These are phyloP conservation scores for Ophiocordyceps camponoti-rufipedis DNA, from an alignment of 2,329 filamentous ascomycete genomes.

Conservation along the genomic window DNA sequence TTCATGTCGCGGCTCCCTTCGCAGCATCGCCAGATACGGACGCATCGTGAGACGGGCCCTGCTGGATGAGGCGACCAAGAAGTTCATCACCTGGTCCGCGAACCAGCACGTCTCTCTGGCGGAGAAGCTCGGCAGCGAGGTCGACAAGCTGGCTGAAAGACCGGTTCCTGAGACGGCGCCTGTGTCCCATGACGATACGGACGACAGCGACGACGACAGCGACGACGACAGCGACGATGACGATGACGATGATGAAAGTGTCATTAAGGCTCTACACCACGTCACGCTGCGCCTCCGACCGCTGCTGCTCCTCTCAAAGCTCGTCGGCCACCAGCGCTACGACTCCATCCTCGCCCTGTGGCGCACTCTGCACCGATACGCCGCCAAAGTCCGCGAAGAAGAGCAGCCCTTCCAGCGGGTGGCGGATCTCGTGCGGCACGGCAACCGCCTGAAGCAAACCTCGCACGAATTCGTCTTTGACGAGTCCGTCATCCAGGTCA, in stretches of 20 bases:
- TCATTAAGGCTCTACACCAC: too few relatives aligned
- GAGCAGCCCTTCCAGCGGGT: conserved; percentile 32
- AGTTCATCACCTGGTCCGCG: conserved; percentile 40
- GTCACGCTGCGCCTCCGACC: neutral
- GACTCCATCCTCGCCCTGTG: conserved; percentile 2
- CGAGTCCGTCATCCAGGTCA: conserved; percentile 16
- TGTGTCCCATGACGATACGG: too few relatives aligned
- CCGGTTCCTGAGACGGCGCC: neutral
- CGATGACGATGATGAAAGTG: too few relatives aligned
- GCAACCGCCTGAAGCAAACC: conserved; percentile 11
- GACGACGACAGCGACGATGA: too few relatives aligned
- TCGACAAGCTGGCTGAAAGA: conserved; percentile 2
- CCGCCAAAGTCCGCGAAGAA: conserved; percentile 16
- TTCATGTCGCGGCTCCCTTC: conserved; percentile 38
- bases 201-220: too few relatives aligned
- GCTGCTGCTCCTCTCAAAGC: conserved; percentile 1
- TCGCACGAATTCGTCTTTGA: conserved; percentile 14
- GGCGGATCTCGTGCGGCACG: conserved; percentile 22
- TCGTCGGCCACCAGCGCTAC: conserved; percentile 2
- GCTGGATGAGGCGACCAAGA: conserved; percentile 45
- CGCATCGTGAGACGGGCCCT: conserved; percentile 40
- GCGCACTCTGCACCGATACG: conserved; percentile 2
- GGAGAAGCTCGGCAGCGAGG: conserved; percentile 2
- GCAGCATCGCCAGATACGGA: conserved; percentile 40
- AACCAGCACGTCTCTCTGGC: conserved; percentile 2